Evolutionary conservation across 371 early-diverging fungal genomes (phyloP), one percentile per base, ranked within the genome.

Genomic region (Apophysomyces trapeziformis): DNA sequence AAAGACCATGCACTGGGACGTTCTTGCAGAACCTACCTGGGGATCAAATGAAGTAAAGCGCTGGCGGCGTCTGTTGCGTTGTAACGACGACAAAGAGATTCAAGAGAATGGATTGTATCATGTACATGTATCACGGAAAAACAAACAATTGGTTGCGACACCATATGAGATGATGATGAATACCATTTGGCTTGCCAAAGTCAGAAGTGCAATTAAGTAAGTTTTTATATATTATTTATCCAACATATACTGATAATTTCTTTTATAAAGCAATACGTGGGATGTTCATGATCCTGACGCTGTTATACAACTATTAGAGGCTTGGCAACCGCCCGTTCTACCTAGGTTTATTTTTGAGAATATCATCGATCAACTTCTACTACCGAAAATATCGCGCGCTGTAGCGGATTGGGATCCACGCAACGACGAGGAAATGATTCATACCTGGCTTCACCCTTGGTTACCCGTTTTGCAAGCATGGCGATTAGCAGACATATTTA

Each of bases 401-500:
- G 82, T 95, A 7, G 83, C 88, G 0, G 74, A 80, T 11, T 93
- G 92, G 92, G 85, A 87, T 57, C 93, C 92, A 4, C 82, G 83
- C n/a, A 70, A 73, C n/a, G 89, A 90, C 61, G 72, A 79, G 0
- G 82, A 83, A n/a, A 84, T 86, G 83, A 76, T 92, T 1, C 92
- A 93, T 66, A 83, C 83, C 0, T 94, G 92, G 92, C 70, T 93
- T n/a, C 92, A 90, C 70, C 94, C 94, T 1, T 95, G 95, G 95
- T 76, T 94, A 13, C 90, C 92, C 1, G 69, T 89, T n/a, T 65
- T 94, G 5, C 85, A 78, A 38, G 80, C 79, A 26, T 84, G 85
- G 65, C 73, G 79, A 38, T 66, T 93, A 38, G 78, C 85, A 5
- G 85, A 81, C 11, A 59, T 94, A 1, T 83, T 78, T 64, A 85